phyloP scores from a whole-genome alignment of 1,284 basidiomycete genomes.

The Cerioporus squamosus region DNA sequence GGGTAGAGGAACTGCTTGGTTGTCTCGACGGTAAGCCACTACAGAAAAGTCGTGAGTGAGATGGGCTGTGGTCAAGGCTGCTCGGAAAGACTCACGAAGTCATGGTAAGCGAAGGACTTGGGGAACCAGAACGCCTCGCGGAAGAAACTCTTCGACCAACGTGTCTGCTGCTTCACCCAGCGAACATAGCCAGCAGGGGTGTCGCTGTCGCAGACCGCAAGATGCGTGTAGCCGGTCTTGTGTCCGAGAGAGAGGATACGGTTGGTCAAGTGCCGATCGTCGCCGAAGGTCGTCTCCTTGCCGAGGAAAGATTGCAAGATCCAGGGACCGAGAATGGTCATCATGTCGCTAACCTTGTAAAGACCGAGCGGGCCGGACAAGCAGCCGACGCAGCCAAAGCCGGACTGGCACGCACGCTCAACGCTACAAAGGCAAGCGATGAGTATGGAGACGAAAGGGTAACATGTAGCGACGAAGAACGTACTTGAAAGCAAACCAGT shows the following conservation, averaged over 20 bases:
- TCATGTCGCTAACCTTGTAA: slow-evolving; percentile 26
- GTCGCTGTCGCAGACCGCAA: slow-evolving; percentile 27
- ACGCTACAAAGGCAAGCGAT: slow-evolving; percentile 1
- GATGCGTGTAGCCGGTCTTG: slow-evolving; percentile 26
- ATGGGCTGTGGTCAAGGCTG: not conserved
- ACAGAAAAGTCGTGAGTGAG: too few species aligned
- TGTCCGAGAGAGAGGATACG: slow-evolving; percentile 24
- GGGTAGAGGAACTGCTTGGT: slow-evolving; percentile 29
- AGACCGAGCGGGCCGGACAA: slow-evolving; percentile 27
- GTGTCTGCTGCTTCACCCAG: slow-evolving; percentile 32
- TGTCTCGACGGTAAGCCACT: slow-evolving; percentile 30
- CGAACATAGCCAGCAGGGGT: slow-evolving; percentile 27
- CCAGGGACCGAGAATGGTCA: slow-evolving; percentile 28
- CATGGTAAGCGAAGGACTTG: slow-evolving; percentile 23
- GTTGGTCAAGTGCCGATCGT: slow-evolving; percentile 26
- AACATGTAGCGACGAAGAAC: too few species aligned
- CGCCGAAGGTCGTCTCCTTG: slow-evolving; percentile 27
- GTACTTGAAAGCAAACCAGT: slow-evolving; percentile 29
- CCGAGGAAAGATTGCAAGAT: slow-evolving; percentile 27
- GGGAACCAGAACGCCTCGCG: slow-evolving; percentile 31
- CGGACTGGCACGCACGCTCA: slow-evolving; percentile 29
- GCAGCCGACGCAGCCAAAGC: slow-evolving; percentile 27
- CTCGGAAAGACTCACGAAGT: slow-evolving; percentile 13
- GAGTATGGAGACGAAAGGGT: too few species aligned
- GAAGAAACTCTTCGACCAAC: slow-evolving; percentile 30